Conservation (phyloP, 768 basidiomycete species). For the Rhizopogon roseolus region DNA sequence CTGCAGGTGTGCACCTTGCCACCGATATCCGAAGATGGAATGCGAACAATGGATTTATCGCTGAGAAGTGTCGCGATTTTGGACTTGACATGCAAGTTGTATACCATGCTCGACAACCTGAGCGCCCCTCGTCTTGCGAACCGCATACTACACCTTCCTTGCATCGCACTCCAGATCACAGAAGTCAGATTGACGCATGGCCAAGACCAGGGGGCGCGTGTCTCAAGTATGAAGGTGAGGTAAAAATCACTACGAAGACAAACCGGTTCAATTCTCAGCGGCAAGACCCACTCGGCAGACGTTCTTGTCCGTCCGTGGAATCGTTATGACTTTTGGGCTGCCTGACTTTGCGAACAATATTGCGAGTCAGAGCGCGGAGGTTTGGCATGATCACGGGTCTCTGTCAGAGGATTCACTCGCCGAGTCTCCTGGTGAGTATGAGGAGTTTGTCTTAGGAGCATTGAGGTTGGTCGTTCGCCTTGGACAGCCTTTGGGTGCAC, state of each 20-base stretch:
- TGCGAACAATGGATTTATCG: too few relatives aligned
- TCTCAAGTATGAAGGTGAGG: neutral
- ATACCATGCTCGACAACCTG: neutral
- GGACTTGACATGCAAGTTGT: too few relatives aligned
- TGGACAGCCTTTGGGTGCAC: neutral
- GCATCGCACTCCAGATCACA: neutral
- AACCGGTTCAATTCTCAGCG: too few relatives aligned
- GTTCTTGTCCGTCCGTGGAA: neutral
- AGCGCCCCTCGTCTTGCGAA: neutral
- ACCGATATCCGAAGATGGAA: neutral
- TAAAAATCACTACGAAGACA: neutral
- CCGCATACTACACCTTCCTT: too few relatives aligned
- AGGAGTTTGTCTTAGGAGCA: neutral
- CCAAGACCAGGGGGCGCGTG: neutral
- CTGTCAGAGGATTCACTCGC: neutral
- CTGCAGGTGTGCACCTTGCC: too few relatives aligned
- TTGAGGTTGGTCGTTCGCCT: neutral
- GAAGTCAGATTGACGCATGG: neutral
- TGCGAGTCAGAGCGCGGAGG: neutral
- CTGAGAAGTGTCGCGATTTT: too few relatives aligned
- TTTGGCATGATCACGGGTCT: neutral
- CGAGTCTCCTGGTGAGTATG: neutral
- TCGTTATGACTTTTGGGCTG: neutral
- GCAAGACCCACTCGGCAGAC: neutral
- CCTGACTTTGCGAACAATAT: neutral